These are phyloP conservation scores for Amylocarpus encephaloides DNA, from an alignment of 2,329 filamentous ascomycete genomes.

Conservation along the genomic window DNA sequence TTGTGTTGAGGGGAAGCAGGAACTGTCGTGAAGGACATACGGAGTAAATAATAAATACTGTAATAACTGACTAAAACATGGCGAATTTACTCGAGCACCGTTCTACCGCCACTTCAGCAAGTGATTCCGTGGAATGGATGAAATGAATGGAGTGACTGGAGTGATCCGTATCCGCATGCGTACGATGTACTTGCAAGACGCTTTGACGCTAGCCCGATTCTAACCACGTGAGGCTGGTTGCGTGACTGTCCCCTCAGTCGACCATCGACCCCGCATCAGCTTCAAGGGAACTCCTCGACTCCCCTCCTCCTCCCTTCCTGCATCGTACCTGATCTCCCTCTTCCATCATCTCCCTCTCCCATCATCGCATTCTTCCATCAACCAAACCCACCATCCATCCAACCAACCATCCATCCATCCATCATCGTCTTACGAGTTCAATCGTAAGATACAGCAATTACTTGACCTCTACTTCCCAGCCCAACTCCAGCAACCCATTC, in stretches of 20 bases:
- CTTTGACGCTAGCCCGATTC: not conserved
- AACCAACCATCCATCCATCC: conserved; percentile 1
- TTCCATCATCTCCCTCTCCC: conserved; percentile 5
- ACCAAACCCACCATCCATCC: conserved; percentile 1
- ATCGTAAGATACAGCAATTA: conserved; percentile 15
- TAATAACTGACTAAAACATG: not conserved
- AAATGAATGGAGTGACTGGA: not conserved
- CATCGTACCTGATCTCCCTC: conserved; percentile 22
- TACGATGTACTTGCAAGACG: not conserved
- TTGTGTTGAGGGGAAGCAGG: not conserved
- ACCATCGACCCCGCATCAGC: conserved; percentile 3
- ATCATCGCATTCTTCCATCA: conserved; percentile 1
- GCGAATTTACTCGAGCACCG: too few relatives aligned
- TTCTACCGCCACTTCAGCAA: not conserved
- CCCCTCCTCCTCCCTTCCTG: conserved; percentile 6
- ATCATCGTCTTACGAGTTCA: conserved; percentile 12
- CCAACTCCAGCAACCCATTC: conserved; percentile 14
- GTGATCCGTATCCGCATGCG: not conserved
- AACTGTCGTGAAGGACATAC: not conserved
- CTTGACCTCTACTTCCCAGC: conserved; percentile 12
- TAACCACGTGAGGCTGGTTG: conserved; percentile 5
- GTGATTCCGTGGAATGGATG: not conserved
- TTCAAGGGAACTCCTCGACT: conserved; percentile 6
- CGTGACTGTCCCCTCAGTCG: not conserved
- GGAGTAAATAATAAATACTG: not conserved